phyloP scores from a whole-genome alignment of 106 monocot species.

The Triglochin maritima region DNA sequence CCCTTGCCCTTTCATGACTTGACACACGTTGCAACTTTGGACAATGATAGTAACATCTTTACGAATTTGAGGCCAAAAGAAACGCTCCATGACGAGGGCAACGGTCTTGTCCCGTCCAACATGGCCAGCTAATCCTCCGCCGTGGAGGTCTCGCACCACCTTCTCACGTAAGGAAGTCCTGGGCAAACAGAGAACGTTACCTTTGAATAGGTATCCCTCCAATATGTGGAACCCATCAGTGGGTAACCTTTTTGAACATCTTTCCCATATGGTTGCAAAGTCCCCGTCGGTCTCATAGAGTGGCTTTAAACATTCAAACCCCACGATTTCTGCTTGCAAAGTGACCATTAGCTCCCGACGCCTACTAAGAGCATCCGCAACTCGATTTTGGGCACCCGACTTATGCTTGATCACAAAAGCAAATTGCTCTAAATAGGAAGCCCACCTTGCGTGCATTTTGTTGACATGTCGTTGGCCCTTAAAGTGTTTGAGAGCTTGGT shows the following conservation, averaged over 20 bases:
- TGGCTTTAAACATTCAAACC: background rate
- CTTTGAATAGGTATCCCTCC: background rate
- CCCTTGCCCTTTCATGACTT: background rate
- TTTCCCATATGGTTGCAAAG: background rate
- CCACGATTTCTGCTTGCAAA: background rate
- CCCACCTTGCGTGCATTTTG: background rate
- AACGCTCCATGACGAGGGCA: background rate
- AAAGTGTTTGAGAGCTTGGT: background rate
- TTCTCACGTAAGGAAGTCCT: background rate
- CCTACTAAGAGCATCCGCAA: background rate
- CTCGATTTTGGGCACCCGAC: background rate
- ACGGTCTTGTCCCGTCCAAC: slow-evolving; percentile 6
- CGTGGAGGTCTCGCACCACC: slow-evolving; percentile 9
- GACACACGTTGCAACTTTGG: background rate
- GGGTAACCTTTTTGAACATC: background rate
- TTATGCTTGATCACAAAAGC: slow-evolving; percentile 3
- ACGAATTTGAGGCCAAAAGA: slow-evolving; percentile 5
- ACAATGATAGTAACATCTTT: background rate
- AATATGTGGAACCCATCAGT: background rate
- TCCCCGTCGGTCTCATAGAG: background rate
- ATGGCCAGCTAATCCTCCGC: slow-evolving; percentile 3
- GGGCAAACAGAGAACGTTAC: background rate
- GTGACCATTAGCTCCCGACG: background rate
- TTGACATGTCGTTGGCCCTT: no score
- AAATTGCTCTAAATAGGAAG: background rate